Base-by-base conservation (phyloP, 176 grass and related monocot genomes). In the Puya raimondii region DNA sequence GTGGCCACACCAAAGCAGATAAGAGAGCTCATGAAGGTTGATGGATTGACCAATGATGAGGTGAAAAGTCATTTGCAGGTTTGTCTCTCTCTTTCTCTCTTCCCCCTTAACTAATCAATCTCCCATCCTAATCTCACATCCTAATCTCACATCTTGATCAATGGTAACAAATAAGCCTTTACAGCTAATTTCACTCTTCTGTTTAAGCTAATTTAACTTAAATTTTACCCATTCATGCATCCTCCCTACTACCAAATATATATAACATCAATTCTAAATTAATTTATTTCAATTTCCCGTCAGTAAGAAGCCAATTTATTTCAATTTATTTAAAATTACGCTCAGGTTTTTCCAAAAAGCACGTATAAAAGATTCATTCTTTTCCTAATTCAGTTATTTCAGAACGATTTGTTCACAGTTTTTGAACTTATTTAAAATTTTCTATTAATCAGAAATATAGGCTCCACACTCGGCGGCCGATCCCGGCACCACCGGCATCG, bases 381-480 rank as follows among this genome's bases (percentile, higher is more conserved):
- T 50, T 42, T 42, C 33, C 33, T 42, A 42, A 6, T 42, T 42
- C 33, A 42, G 33, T 7, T 42, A 7, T 33, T 42, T 42, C 33
- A 7, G 33, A 42, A 48, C 63, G 2, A 51, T 27, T 54, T 79
- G 64, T 70, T 9, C 54, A 16, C 33, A 12, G 16, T n/a, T 70
- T 70, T 54, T 77, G 50, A 53, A 11, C 21, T 56, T 53, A 68
- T 11, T 11, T 9, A 77, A 7, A 68, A 26, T 21, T 54, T 73
- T 64, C 63, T 13, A 8, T 63, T 17, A 2, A 65, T 49, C 75
- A 84, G 82, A 84, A 84, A 70, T 84, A 79, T 78, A 21, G 82
- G 16, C 82, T 84, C 18, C 82, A 84, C 63, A 84, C 82, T 25
- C 74, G 82, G n/a, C 72, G 82, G 12, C 82, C 76, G 11, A 68